Evolutionary conservation across 108 stramenopile species (phyloP).

Genomic region (Seminavis robusta): DNA sequence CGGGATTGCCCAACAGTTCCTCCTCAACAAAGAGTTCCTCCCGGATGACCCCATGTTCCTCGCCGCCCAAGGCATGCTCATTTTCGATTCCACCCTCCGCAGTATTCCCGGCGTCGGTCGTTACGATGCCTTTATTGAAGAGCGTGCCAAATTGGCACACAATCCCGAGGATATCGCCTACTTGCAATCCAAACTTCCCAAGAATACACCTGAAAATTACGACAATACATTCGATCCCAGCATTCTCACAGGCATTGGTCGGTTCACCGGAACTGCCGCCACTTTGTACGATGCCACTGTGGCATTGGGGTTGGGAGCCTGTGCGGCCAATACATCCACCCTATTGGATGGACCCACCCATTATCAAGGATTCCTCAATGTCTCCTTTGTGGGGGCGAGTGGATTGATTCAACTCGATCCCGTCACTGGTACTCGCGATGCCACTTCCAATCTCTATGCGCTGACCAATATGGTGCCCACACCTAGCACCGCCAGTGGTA

Average conservation of each 20-base stretch:
- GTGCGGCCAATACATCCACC: constrained; percentile 7
- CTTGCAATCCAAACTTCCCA: too few species aligned
- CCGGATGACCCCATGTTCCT: neutral
- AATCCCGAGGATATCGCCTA: too few species aligned
- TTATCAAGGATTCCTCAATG: constrained; percentile 26
- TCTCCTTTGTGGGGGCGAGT: constrained; percentile 39
- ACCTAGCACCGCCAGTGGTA: too few species aligned
- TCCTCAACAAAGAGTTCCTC: neutral
- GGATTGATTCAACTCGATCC: constrained; percentile 34
- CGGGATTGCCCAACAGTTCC: too few species aligned
- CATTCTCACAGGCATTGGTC: too few species aligned
- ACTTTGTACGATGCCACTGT: constrained; percentile 50
- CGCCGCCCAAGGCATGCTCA: constrained; percentile 21
- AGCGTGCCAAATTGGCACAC: too few species aligned
- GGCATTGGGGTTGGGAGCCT: constrained; percentile 41
- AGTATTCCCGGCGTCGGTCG: too few species aligned
- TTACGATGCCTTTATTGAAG: too few species aligned
- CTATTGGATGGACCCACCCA: constrained; percentile 30
- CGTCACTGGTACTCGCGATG: constrained; percentile 37
- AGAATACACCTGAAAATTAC: too few species aligned
- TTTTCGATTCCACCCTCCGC: neutral
- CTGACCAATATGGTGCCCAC: constrained; percentile 47
- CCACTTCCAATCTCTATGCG: constrained; percentile 22
- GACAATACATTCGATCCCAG: too few species aligned
- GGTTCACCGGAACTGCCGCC: too few species aligned